Evolutionary conservation across 257 asterid genomes (phyloP), one percentile per base, ranked within the genome.

Genomic region (Nicotiana attenuata): DNA sequence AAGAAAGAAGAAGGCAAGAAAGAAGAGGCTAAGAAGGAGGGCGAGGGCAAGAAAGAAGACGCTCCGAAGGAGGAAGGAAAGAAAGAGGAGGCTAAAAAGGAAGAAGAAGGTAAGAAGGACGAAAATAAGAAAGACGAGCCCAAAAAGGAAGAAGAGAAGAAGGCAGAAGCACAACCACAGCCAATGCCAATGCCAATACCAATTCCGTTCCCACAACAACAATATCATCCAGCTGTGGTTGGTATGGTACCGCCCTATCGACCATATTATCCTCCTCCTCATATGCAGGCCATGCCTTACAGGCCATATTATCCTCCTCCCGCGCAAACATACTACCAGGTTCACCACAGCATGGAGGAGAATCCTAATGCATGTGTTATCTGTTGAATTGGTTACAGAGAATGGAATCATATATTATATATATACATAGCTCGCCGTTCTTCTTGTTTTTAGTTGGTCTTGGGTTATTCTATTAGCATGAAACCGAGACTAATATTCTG

Each of bases 1-100:
- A 92, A 94, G 93, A 94, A 94, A 75, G 98, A 91, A 81, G 99
- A 91, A 5, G 80, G 88, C 0, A 92, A 92, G 91, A 94, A 94
- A 73, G 96, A 91, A 78, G 97, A 90, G 67, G 20, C 81, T 2
- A 89, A 86, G 88, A 91, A 91, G 55, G 92, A 90, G 17, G 92
- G 89, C 3, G 90, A 85, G 10, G 60, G 77, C 7, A 86, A 84
- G 76, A 85, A 87, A 50, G 91, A 86, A 65, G 89, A 84, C 1
- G 75, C 77, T 5, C 35, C 83, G 1, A 85, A 88, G 57, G 78
- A 76, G 31, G 89, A 88, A 59, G 87, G 82, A 4, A 78, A 78
- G 59, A 78, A 78, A 57, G 82, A 78, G 38, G 73, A 78, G 56
- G 38, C 59, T 5, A 65, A 82, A 2, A 87, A 87, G 78, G 85